Evolutionary conservation across 768 basidiomycete genomes (phyloP), one percentile per base, ranked within the genome.

Genomic region (Russula sp.): DNA sequence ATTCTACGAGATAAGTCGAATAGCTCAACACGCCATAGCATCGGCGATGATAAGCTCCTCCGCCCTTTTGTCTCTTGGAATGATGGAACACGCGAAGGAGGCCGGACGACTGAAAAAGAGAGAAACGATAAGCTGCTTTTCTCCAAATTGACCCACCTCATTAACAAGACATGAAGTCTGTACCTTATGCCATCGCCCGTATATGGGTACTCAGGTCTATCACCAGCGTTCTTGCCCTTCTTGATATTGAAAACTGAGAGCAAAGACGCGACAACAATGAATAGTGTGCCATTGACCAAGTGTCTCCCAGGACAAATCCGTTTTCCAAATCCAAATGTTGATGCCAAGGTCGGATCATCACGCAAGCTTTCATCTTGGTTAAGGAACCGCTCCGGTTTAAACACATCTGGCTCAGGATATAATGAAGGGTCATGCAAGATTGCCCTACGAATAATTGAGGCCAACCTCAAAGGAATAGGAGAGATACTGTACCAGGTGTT

Each of bases 331-430:
- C 68, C 68, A 48, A 69, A 69, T 14, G 59, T 64, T 14, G 58
- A 44, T 37, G 14, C 10, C 5, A 65, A 9, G 3, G 7, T 75
- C 14, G 77, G 75, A 51, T 67, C 59, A 11, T 51, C 34, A 59
- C 70, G 69, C 58, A 77, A 73, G 0, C 74, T 74, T 16, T 50
- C 59, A 20, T 53, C 59, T 22, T 13, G 22, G 16, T 6, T 42
- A 4, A 66, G 40, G 52, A 66, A 69, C 11, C 69, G 57, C 14
- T 66, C 65, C 5, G 69, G 69, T 22, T 69, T 60, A 52, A 69
- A 69, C 7, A 18, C 55, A 7, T 61, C 27, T 22, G 69, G 69
- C 50, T 59, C 51, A 56, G 53, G 50, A 34, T 51, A 51, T n/a
- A 31, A 7, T 6, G 22, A 55, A 3, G 65, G 66, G 31, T 72